Base-by-base conservation (phyloP, 805 yeast genomes). In the Kluyveromyces wickerhamii region DNA sequence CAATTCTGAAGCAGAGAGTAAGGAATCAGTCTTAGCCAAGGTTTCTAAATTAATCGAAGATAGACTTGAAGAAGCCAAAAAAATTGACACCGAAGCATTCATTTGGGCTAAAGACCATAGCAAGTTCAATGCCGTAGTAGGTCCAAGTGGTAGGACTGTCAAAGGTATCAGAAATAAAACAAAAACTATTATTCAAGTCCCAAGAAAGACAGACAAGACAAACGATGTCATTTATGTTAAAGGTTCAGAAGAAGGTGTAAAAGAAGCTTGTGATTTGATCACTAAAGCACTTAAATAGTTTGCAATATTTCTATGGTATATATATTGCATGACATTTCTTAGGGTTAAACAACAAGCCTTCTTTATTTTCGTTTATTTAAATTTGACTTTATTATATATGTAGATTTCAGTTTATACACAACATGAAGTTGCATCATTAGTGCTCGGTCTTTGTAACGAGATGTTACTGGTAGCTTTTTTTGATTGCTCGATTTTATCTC, bases 61-160 rank as follows among this genome's bases (percentile, higher is more conserved):
- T 17, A 63, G 74, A 37, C 57, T 83, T 45, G 68, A 58, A 20
- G 55, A 58, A 27, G 74, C 74, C 34, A 50, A 64, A 38, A 47
- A 51, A 15, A 74, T 73, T 34, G 66, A 67, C 28, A 49, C 62
- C 27, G 64, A 62, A 31, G 92, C 78, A 10, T 83, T 74, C 72
- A 60, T 81, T 40, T 79, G 80, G 70, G 60, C 74, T 25, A 58
- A 71, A 27, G 67, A 72, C 38, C 59, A 74, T 10, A 51, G 59
- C 18, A 53, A 54, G 29, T 79, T 81, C 57, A 71, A 79, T 38
- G 72, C 67, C 53, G 65, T 85, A 35, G 72, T 86, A 43, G 95
- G 95, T 7, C 76, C 85, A 11, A 79, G 74, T 45, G 95, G 95
- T 30, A 60, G 76, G 22, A 75, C 72, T 41, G 66, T 85, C 51